Conservation (phyloP, 2,329 filamentous ascomycete genomes). For the Ramularia endophylla region DNA sequence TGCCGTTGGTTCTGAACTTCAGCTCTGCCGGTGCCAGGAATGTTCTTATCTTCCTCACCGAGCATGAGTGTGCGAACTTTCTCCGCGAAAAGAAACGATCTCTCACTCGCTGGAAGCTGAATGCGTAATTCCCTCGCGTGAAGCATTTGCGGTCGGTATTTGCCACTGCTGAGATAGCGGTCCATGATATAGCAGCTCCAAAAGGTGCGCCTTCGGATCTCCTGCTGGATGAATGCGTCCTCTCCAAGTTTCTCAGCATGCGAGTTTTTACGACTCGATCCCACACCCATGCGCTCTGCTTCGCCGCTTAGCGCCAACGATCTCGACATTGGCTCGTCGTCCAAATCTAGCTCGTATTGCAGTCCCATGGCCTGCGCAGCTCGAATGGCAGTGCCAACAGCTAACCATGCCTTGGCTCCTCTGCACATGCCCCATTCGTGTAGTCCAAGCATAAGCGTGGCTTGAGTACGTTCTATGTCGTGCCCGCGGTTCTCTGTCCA, state of each 20-base stretch:
- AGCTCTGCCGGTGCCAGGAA: slow-evolving; percentile 31
- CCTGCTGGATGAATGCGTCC: slow-evolving; percentile 51
- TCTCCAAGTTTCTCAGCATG: slow-evolving; percentile 23
- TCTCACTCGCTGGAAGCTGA: slow-evolving; percentile 62
- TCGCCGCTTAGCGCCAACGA: slow-evolving; percentile 36
- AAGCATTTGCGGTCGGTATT: slow-evolving; percentile 55
- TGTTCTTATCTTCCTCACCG: slow-evolving; percentile 37
- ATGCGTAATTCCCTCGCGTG: slow-evolving; percentile 55
- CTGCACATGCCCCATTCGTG: slow-evolving; percentile 65
- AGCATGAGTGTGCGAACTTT: slow-evolving; percentile 50
- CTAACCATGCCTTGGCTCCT: slow-evolving; percentile 60
- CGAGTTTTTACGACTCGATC: slow-evolving; percentile 18
- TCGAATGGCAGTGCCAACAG: slow-evolving; percentile 53
- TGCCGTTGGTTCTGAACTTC: slow-evolving; percentile 41
- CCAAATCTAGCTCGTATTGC: slow-evolving; percentile 49
- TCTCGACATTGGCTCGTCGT: slow-evolving; percentile 30
- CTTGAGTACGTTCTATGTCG: slow-evolving; percentile 60
- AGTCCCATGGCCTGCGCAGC: slow-evolving; percentile 58
- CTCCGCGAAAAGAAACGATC: slow-evolving; percentile 57
- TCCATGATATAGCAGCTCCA: slow-evolving; percentile 71
- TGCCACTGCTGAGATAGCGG: slow-evolving; percentile 60
- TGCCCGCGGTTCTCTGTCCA: slow-evolving; percentile 43
- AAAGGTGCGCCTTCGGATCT: slow-evolving; percentile 63
- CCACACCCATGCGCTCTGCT: slow-evolving; percentile 34
- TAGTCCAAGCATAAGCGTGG: slow-evolving; percentile 63